Base-by-base conservation (phyloP, 345 rosid genomes). In the Melaleuca quinquenervia region DNA sequence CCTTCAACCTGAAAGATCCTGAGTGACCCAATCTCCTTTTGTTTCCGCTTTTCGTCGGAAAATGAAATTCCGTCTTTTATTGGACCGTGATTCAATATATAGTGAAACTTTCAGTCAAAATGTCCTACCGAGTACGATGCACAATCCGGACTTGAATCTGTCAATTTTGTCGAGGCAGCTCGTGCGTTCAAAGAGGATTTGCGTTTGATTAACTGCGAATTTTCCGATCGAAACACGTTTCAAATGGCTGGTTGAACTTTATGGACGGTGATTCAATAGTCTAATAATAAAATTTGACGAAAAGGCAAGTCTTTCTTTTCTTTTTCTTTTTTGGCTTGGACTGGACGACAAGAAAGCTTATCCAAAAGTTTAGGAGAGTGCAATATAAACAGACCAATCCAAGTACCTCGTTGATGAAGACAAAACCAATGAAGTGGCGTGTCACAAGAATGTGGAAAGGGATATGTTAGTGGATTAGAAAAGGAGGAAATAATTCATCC, bases 21-120 rank as follows among this genome's bases (percentile, higher is more conserved):
- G 3, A 18, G 26, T 18, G 80, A 11, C 80, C 80, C 80, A 70
- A 70, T 70, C 20, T 70, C 2, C 32, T 8, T 8, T 7, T 12
- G 3, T 60, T 3, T 1, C 1, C 12, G 13, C 14, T 50, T 50
- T 50, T 24, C 0, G 0, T 58, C 0, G 70, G 70, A 58, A 58
- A n/a, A n/a, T 58, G 62, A 58, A 58, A 13, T 58, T 58, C 27
- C 70, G 14, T n/a, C n/a, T 56, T n/a, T 58, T n/a, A n/a, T n/a
- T 58, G 8, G 70, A n/a, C 36, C 16, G 32, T 58, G 32, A 58
- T 58, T 58, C 18, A 58, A 0, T n/a, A n/a, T n/a, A n/a, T 13
- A n/a, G 0, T n/a, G n/a, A 15, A 6, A 58, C 12, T 58, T 26
- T 58, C 70, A 13, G 36, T 58, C 70, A 58, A n/a, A 58, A 0